Evolutionary conservation across 2,329 filamentous ascomycete genomes (phyloP).

Genomic region (Penicillium rolfsii): DNA sequence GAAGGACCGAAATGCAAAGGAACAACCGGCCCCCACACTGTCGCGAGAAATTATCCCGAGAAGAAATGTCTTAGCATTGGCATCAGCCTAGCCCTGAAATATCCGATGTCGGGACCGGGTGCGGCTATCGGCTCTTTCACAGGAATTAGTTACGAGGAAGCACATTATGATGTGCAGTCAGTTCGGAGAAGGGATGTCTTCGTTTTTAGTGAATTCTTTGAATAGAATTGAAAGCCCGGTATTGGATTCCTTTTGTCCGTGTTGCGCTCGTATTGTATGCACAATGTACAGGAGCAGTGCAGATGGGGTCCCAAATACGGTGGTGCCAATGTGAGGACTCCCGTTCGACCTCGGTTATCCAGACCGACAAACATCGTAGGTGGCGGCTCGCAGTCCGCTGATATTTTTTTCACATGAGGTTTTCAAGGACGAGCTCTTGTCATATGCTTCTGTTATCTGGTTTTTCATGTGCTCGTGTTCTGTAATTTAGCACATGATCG

Average conservation of each 20-base stretch:
- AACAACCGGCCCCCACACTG: neutral
- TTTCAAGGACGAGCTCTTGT: too few species aligned
- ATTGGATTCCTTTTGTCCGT: conserved; percentile 1
- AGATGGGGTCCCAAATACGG: neutral
- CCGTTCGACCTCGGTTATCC: conserved; percentile 7
- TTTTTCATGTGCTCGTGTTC: too few species aligned
- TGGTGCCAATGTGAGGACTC: neutral
- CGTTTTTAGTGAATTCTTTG: neutral
- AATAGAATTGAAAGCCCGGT: too few species aligned
- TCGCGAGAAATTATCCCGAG: conserved; percentile 5
- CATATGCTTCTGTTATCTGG: too few species aligned
- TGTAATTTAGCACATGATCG: too few species aligned
- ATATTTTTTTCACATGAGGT: neutral
- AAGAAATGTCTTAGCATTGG: neutral
- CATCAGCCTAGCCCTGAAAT: conserved; percentile 4
- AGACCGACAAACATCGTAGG: too few species aligned
- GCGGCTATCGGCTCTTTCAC: conserved; percentile 27
- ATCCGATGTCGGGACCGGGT: conserved; percentile 23
- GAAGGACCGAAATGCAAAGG: neutral
- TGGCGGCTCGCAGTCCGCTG: neutral
- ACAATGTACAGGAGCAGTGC: neutral
- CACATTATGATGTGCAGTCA: too few species aligned
- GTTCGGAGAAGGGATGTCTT: neutral
- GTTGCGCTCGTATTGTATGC: neutral
- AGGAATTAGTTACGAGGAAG: too few species aligned